Conservation (phyloP, 2,329 filamentous ascomycete genomes). For the Ophiocordyceps robertsii region DNA sequence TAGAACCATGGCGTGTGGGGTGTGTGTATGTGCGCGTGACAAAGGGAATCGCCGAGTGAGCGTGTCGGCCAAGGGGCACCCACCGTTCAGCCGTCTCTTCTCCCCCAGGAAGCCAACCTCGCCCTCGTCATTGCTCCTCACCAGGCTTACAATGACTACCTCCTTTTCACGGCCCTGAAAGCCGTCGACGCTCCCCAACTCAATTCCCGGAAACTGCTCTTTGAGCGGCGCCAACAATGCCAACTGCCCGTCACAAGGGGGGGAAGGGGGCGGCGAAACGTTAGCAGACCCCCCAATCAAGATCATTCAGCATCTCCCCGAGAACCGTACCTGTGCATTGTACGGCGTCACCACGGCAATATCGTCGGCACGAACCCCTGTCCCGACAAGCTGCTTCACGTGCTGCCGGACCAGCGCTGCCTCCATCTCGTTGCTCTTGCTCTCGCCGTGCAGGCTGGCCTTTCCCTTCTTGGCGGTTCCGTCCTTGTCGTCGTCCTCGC, state of each 20-base stretch:
- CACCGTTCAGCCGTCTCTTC: constrained; percentile 84
- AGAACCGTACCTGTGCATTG: constrained; percentile 61
- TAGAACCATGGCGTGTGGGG: not conserved
- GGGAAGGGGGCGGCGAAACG: not conserved
- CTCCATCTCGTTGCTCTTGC: constrained; percentile 88
- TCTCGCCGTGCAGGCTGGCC: constrained; percentile 37
- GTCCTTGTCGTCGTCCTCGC: constrained; percentile 54
- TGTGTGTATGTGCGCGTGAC: not conserved
- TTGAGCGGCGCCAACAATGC: constrained; percentile 69
- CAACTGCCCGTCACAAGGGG: constrained; percentile 37
- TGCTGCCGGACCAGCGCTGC: constrained; percentile 69
- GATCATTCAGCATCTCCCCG: not conserved
- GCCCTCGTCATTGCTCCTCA: constrained; percentile 73
- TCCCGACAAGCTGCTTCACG: constrained; percentile 59
- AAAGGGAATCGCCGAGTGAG: not conserved
- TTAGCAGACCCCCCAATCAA: not conserved
- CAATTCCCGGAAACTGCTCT: constrained; percentile 68
- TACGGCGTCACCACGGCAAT: constrained; percentile 94
- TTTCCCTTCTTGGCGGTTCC: constrained; percentile 27
- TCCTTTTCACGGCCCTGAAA: constrained; percentile 98
- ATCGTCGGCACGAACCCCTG: constrained; percentile 69
- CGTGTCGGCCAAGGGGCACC: constrained; percentile 11
- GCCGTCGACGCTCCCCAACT: constrained; percentile 92
- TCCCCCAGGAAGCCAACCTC: constrained; percentile 92
- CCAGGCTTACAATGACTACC: constrained; percentile 83